Percentiles rank a stretch among this genome's conserved stretches.
Evolutionary conservation across 2,329 filamentous ascomycete species (phyloP).

Genomic region (Cercospora zeae-maydis): DNA sequence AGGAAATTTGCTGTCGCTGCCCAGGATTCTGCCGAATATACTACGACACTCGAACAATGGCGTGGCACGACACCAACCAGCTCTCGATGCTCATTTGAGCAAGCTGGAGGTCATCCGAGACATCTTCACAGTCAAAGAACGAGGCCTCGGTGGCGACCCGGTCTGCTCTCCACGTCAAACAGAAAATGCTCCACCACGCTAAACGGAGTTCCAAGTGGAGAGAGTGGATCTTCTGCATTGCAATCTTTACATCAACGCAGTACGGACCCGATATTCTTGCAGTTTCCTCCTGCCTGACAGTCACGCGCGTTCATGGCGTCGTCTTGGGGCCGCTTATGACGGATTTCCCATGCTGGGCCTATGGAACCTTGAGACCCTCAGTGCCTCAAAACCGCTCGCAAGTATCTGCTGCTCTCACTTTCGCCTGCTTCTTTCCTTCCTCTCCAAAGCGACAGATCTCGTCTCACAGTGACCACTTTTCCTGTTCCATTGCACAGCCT

Average conservation of each 20-base stretch:
- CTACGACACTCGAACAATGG: background rate
- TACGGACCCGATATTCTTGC: constrained; percentile 20
- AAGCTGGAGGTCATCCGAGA: background rate
- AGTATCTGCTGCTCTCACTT: background rate
- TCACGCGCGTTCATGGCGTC: constrained; percentile 17
- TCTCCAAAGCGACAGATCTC: background rate
- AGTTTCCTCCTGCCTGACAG: constrained; percentile 10
- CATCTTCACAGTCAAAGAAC: background rate
- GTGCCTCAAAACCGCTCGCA: background rate
- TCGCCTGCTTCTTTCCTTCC: background rate
- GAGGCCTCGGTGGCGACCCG: background rate
- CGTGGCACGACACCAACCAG: background rate
- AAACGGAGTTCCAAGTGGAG: constrained; percentile 13
- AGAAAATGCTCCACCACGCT: background rate
- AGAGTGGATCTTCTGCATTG: constrained; percentile 18
- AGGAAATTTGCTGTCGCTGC: background rate
- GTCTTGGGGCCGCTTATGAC: constrained; percentile 15
- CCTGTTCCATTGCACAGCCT: background rate
- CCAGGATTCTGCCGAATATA: constrained; percentile 9
- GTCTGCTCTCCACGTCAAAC: constrained; percentile 1
- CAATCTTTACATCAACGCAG: constrained; percentile 22
- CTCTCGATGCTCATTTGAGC: background rate
- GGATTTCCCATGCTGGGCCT: constrained; percentile 16
- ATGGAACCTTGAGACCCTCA: constrained; percentile 1
- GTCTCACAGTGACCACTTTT: background rate